phyloP scores from a whole-genome alignment of 257 asterid genomes.

The Solanum sparsipilum region DNA sequence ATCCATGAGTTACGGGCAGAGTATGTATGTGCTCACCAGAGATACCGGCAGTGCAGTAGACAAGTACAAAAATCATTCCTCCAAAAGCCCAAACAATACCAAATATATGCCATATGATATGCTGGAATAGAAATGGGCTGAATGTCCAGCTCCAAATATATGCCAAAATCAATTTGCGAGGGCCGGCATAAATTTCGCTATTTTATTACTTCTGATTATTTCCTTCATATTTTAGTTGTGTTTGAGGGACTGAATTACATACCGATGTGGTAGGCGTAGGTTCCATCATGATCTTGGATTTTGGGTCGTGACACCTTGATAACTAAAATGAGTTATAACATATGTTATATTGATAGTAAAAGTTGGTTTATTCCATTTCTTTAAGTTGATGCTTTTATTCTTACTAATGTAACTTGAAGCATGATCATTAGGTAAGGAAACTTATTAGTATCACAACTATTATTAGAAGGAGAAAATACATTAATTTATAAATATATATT shows the following conservation, averaged over 20 bases:
- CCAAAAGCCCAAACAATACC: conserved; percentile 91
- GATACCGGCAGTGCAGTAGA: conserved; percentile 90
- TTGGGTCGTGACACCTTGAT: background rate
- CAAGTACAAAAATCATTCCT: conserved; percentile 77
- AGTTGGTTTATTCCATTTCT: background rate
- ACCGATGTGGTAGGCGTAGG: background rate
- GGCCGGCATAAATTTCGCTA: no score
- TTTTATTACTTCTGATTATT: no score
- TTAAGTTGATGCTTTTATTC: background rate
- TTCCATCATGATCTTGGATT: background rate
- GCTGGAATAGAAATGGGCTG: no score
- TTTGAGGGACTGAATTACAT: no score
- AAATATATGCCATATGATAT: no score
- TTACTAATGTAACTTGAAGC: background rate
- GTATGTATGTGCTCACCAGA: conserved; percentile 47
- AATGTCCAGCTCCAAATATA: no score
- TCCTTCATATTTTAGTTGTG: no score
- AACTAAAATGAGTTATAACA: background rate
- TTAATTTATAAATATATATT: background rate
- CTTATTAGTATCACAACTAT: background rate
- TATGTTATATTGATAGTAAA: background rate
- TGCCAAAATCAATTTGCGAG: no score
- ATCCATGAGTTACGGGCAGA: no score
- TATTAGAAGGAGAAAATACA: background rate
- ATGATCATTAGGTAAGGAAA: background rate